A percentile compares a stretch with the other conserved stretches of the same genome.
Evolutionary conservation across 148 eudicot genomes (phyloP).

Genomic region (Chenopodium berlandieri): DNA sequence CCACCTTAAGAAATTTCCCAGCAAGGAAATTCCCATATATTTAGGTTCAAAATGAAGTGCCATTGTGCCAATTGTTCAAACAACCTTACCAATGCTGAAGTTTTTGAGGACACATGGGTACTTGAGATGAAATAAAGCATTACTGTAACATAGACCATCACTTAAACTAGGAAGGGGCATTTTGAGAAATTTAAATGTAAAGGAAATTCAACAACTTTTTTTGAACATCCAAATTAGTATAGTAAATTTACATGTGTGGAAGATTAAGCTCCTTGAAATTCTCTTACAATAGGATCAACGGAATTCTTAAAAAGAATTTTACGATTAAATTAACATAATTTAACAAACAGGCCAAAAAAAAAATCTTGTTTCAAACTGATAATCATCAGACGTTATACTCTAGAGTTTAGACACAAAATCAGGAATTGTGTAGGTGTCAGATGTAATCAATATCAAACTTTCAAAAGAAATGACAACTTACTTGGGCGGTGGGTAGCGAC

Average conservation of each 20-base stretch:
- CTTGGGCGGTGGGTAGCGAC: slow-evolving; percentile 86
- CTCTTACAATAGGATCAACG: neutral
- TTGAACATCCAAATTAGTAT: neutral
- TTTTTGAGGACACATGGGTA: neutral
- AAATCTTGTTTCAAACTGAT: neutral
- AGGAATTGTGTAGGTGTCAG: neutral
- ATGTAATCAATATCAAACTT: neutral
- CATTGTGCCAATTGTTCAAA: neutral
- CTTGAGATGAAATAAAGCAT: neutral
- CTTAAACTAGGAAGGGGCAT: neutral
- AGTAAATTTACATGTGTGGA: neutral
- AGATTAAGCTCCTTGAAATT: neutral
- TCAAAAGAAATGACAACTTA: slow-evolving; percentile 33
- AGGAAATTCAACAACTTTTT: neutral
- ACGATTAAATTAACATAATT: neutral
- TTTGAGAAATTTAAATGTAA: neutral
- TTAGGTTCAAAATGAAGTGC: neutral
- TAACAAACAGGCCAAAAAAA: neutral
- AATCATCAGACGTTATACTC: neutral
- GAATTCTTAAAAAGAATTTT: neutral
- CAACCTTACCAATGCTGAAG: neutral
- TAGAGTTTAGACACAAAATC: neutral
- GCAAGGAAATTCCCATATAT: neutral
- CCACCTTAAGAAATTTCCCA: neutral
- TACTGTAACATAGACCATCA: neutral